These are phyloP conservation scores for barrel medic (Medicago truncatula) DNA, from an alignment of 306 rosid genomes.

Conservation along the genomic window DNA sequence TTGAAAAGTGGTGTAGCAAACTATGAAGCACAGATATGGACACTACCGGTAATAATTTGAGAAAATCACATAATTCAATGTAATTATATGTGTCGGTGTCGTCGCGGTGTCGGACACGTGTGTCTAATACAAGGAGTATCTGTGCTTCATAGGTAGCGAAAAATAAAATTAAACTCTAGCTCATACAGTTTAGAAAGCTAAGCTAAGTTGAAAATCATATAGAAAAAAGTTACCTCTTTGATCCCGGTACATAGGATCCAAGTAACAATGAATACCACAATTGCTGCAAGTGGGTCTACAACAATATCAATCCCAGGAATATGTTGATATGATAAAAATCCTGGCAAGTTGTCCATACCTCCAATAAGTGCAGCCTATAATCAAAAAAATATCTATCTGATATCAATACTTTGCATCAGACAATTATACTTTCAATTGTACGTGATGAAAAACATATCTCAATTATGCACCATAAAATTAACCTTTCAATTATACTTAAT, in stretches of 20 bases:
- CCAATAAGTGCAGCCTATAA: constrained; percentile 87
- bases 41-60: no score
- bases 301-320: constrained; percentile 72
- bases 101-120: no score
- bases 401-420: not conserved
- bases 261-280: constrained; percentile 69
- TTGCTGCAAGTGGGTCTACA: constrained; percentile 87
- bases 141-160: no score
- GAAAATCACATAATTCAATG: no score
- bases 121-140: no score
- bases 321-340: constrained; percentile 61
- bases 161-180: not conserved
- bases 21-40: no score
- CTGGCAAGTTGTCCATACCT: constrained; percentile 72
- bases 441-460: no score
- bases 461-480: no score
- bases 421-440: not conserved
- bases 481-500: no score
- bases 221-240: constrained; percentile 70
- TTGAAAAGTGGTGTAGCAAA: no score
- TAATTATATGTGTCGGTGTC: no score
- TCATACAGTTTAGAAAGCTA: not conserved
- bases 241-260: constrained; percentile 83
- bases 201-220: constrained; percentile 4
- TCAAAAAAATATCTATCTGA: constrained; percentile 22